Conservation (phyloP, 192 early-diverging fungal species). For the Dimargaris cristalligena region DNA sequence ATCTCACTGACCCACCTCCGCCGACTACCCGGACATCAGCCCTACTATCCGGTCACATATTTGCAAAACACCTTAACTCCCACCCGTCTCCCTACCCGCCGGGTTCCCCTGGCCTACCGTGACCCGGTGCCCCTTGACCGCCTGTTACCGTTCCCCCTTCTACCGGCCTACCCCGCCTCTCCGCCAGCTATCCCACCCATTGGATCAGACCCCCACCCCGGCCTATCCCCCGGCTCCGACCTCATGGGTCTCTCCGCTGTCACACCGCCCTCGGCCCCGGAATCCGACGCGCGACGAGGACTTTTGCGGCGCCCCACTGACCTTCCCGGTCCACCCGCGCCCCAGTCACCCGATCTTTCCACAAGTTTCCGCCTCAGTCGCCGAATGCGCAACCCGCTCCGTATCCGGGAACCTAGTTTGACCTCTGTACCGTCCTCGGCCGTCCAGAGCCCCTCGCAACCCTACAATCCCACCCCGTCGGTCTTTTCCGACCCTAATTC, state of each 20-base stretch:
- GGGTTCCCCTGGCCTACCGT: not conserved
- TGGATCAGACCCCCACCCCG: not conserved
- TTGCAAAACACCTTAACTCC: not conserved
- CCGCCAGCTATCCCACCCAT: not conserved
- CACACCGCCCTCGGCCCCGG: too few species aligned
- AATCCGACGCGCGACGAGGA: too few species aligned
- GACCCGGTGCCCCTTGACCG: not conserved
- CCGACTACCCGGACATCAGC: not conserved
- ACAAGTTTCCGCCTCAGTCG: not conserved
- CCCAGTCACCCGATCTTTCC: too few species aligned
- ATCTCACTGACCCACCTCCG: too few species aligned
- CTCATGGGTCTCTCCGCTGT: too few species aligned
- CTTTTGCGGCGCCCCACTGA: too few species aligned
- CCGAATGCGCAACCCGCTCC: not conserved
- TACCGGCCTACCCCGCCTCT: not conserved
- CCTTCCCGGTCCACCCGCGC: too few species aligned
- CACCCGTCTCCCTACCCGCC: not conserved
- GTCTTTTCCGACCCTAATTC: constrained; percentile 8
- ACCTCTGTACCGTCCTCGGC: not conserved
- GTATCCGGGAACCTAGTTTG: not conserved
- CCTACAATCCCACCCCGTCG: not conserved
- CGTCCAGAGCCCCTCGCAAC: not conserved
- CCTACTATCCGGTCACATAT: not conserved
- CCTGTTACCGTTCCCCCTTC: not conserved
- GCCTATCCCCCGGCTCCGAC: too few species aligned